Percentiles rank a stretch among this genome's conserved stretches.
phyloP scores from a whole-genome alignment of 257 asterid species.

The Agastache rugosa region DNA sequence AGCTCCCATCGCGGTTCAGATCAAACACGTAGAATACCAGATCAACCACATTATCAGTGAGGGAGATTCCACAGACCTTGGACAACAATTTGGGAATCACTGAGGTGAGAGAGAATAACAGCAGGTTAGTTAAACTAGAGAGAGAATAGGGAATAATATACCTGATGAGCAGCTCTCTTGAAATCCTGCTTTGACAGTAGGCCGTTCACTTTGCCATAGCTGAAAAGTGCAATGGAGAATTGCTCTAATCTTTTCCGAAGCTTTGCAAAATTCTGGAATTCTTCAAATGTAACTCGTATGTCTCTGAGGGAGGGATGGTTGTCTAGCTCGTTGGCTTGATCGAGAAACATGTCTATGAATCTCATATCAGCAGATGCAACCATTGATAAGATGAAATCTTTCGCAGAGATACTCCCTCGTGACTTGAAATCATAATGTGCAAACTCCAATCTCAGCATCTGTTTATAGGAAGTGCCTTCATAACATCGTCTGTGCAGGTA shows the following conservation, averaged over 20 bases:
- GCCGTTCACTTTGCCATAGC: slow-evolving; percentile 81
- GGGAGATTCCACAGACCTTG: slow-evolving; percentile 84
- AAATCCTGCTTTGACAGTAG: slow-evolving; percentile 72
- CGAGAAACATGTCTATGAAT: slow-evolving; percentile 82
- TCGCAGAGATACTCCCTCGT: slow-evolving; percentile 76
- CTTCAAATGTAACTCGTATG: slow-evolving; percentile 64
- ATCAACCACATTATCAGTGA: slow-evolving; percentile 68
- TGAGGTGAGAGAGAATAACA: background rate
- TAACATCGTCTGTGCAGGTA: slow-evolving; percentile 1
- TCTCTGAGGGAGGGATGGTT: slow-evolving; percentile 59
- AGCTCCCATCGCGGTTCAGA: slow-evolving; percentile 68
- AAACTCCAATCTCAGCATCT: slow-evolving; percentile 84
- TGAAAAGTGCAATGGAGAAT: slow-evolving; percentile 77
- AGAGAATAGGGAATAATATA: slow-evolving; percentile 34
- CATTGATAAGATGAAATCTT: slow-evolving; percentile 78
- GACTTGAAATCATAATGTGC: slow-evolving; percentile 80
- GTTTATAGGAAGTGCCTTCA: slow-evolving; percentile 24
- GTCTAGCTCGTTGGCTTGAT: slow-evolving; percentile 65
- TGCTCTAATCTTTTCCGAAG: slow-evolving; percentile 64
- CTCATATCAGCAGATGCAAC: slow-evolving; percentile 90
- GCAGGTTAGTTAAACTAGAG: background rate
- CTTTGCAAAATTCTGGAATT: slow-evolving; percentile 73
- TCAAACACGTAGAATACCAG: slow-evolving; percentile 77
- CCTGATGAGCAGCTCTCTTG: slow-evolving; percentile 77
- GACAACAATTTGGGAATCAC: slow-evolving; percentile 14